phyloP scores from a whole-genome alignment of 208 protist species.

The Leptomonas seymouri region DNA sequence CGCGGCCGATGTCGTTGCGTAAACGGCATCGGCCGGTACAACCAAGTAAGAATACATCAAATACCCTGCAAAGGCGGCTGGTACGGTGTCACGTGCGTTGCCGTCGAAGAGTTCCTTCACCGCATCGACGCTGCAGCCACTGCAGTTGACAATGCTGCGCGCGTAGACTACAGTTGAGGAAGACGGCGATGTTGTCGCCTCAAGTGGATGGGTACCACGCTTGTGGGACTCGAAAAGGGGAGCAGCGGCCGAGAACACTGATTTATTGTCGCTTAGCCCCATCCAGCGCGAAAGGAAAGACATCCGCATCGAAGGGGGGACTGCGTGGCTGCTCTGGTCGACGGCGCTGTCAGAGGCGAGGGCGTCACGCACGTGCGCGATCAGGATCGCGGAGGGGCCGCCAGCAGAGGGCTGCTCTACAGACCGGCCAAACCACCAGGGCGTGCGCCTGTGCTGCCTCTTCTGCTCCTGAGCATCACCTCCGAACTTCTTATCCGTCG shows the following conservation, averaged over 20 bases:
- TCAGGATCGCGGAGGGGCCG: neutral
- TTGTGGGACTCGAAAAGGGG: neutral
- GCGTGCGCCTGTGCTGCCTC: neutral
- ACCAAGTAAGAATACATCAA: constrained; percentile 65
- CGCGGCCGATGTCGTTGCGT: neutral
- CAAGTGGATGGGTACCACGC: neutral
- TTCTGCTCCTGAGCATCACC: neutral
- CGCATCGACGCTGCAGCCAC: constrained; percentile 61
- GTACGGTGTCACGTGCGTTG: constrained; percentile 39
- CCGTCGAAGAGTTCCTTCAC: constrained; percentile 48
- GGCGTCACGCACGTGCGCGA: constrained; percentile 15
- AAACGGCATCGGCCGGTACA: constrained; percentile 44
- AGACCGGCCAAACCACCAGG: neutral
- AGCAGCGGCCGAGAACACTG: neutral
- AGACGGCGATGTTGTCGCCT: neutral
- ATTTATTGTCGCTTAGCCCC: neutral
- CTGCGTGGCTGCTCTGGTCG: neutral
- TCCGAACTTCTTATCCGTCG: neutral
- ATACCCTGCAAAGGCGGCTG: constrained; percentile 40
- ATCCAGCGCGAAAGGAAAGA: neutral
- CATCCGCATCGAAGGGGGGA: neutral
- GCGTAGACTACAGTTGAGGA: constrained; percentile 36
- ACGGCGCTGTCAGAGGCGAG: neutral
- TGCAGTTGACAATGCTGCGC: constrained; percentile 74
- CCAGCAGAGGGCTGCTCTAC: too few relatives aligned